These are phyloP conservation scores for Clarireedia paspali DNA, from an alignment of 2,329 filamentous ascomycete genomes.

Conservation along the genomic window DNA sequence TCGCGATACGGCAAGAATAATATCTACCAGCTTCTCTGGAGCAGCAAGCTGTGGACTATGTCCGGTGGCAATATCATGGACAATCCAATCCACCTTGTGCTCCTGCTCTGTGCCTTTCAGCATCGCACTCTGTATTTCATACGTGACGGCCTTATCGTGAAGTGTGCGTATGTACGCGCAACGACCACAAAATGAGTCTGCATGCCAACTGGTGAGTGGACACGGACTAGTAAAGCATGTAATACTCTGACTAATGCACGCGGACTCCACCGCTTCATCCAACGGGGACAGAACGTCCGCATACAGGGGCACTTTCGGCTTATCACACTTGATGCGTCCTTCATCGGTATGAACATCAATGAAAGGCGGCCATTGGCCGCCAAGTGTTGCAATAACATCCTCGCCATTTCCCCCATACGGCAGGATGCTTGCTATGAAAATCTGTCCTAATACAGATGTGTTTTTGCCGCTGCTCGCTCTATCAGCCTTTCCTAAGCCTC, in stretches of 20 bases:
- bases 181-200: neutral
- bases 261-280: neutral
- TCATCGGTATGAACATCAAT: neutral
- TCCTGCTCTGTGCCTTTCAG: neutral
- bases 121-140: neutral
- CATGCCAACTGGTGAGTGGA: neutral
- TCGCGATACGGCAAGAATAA: conserved; percentile 1
- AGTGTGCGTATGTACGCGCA: neutral
- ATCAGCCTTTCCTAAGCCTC: neutral
- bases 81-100: neutral
- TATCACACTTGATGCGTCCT: neutral
- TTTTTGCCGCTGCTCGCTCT: neutral
- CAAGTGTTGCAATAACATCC: neutral
- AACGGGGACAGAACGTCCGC: neutral
- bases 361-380: neutral
- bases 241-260: neutral
- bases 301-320: neutral
- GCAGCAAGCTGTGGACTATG: neutral
- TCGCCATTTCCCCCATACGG: neutral
- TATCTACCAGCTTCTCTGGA: neutral
- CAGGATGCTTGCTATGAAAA: neutral
- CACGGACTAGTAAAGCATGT: neutral
- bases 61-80: neutral
- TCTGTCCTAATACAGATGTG: neutral
- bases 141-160: neutral